phyloP scores from a whole-genome alignment of 2,329 filamentous ascomycete species.

The Parastagonospora nodorum region DNA sequence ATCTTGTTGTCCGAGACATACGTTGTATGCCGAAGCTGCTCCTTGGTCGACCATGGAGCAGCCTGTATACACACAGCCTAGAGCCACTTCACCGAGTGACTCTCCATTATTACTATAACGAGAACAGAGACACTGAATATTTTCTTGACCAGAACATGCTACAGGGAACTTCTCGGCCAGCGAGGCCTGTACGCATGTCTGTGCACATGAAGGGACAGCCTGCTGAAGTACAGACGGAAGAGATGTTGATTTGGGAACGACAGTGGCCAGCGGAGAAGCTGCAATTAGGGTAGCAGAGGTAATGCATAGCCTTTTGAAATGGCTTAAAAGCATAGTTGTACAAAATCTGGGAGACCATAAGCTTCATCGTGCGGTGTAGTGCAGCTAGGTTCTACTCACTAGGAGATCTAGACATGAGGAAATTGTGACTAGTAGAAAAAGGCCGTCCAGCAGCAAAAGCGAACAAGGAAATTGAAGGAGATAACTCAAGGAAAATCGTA shows the following conservation, averaged over 20 bases:
- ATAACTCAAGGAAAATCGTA: slow-evolving; percentile 44
- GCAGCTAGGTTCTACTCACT: slow-evolving; percentile 30
- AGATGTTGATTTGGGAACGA: slow-evolving; percentile 22
- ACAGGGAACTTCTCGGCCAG: slow-evolving; percentile 41
- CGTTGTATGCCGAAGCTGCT: slow-evolving; percentile 40
- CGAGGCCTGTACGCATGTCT: slow-evolving; percentile 41
- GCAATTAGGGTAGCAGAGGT: slow-evolving; percentile 42
- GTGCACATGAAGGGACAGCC: slow-evolving; percentile 43
- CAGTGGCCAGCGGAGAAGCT: slow-evolving; percentile 36
- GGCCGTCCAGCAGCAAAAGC: slow-evolving; percentile 43
- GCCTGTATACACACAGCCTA: slow-evolving; percentile 44
- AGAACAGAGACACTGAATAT: slow-evolving; percentile 45
- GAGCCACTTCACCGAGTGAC: slow-evolving; percentile 45
- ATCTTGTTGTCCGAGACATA: slow-evolving; percentile 42
- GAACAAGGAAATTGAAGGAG: slow-evolving; percentile 43
- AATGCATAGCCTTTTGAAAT: slow-evolving; percentile 44
- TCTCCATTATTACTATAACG: slow-evolving; percentile 44
- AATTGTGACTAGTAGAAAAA: slow-evolving; percentile 26
- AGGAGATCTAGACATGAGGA: slow-evolving; percentile 42
- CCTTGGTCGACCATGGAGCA: slow-evolving; percentile 30
- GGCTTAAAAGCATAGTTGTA: slow-evolving; percentile 48
- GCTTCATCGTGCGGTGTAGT: slow-evolving; percentile 29
- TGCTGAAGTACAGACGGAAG: slow-evolving; percentile 37
- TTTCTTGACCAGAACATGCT: slow-evolving; percentile 38
- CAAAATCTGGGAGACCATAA: slow-evolving; percentile 37